phyloP scores from a whole-genome alignment of 495 filamentous ascomycete genomes.

The Terfezia boudieri region DNA sequence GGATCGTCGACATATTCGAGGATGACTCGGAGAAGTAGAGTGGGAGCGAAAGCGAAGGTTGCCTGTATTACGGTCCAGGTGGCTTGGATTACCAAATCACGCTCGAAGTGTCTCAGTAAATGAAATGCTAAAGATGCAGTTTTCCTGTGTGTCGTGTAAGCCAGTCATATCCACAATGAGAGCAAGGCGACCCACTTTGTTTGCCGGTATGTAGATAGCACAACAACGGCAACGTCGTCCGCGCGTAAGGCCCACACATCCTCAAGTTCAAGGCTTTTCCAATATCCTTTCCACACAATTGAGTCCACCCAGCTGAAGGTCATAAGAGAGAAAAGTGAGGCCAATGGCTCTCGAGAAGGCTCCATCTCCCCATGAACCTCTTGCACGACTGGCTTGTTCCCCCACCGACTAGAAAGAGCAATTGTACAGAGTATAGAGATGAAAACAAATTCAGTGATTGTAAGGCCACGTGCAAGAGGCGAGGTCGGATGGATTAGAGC shows the following conservation, averaged over 20 bases:
- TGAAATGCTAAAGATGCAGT: constrained; percentile 61
- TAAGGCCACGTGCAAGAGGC: constrained; percentile 34
- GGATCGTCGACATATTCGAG: constrained; percentile 83
- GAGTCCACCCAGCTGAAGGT: constrained; percentile 83
- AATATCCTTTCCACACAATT: constrained; percentile 79
- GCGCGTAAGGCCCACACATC: constrained; percentile 83
- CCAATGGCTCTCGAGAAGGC: constrained; percentile 62
- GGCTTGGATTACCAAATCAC: constrained; percentile 52
- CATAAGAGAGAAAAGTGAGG: constrained; percentile 66
- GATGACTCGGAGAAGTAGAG: constrained; percentile 72
- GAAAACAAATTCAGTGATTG: constrained; percentile 48
- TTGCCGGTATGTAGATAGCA: constrained; percentile 65
- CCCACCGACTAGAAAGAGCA: constrained; percentile 61
- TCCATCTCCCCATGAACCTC: constrained; percentile 72
- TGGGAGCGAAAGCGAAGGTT: constrained; percentile 72
- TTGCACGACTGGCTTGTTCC: constrained; percentile 70
- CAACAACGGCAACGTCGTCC: constrained; percentile 60
- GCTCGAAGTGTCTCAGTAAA: constrained; percentile 62
- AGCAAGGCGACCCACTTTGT: constrained; percentile 11
- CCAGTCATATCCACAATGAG: background rate
- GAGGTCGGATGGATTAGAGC: constrained; percentile 56
- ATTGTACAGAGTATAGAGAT: constrained; percentile 50
- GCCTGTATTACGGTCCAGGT: constrained; percentile 57
- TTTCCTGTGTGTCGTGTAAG: constrained; percentile 35
- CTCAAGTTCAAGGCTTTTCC: constrained; percentile 53